phyloP scores from a whole-genome alignment of 2,329 filamentous ascomycete species.

The Hymenoscyphus occultus region DNA sequence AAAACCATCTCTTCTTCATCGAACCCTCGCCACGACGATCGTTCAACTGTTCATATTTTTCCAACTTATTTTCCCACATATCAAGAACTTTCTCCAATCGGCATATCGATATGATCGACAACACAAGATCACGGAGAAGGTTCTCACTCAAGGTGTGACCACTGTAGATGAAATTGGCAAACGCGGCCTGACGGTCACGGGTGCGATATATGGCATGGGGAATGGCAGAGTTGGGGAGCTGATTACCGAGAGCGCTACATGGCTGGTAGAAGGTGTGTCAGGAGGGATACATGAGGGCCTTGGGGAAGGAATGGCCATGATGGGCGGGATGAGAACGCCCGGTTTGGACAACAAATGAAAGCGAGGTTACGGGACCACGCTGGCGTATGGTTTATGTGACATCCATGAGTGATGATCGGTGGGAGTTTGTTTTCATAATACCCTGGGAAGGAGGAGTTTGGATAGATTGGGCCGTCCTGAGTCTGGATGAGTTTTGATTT shows the following conservation, averaged over 20 bases:
- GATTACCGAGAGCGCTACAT: constrained; percentile 54
- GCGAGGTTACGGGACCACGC: constrained; percentile 1
- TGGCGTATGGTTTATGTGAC: neutral
- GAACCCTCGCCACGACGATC: constrained; percentile 53
- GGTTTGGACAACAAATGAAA: constrained; percentile 13
- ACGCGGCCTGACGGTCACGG: constrained; percentile 49
- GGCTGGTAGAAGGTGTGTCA: constrained; percentile 61
- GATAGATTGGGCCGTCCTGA: constrained; percentile 5
- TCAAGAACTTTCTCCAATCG: constrained; percentile 51
- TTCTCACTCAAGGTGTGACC: constrained; percentile 51
- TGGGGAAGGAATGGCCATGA: constrained; percentile 49
- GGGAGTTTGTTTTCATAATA: neutral
- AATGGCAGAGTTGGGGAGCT: constrained; percentile 62
- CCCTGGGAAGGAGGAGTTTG: constrained; percentile 2
- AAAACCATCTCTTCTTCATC: constrained; percentile 54
- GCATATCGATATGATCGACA: constrained; percentile 63
- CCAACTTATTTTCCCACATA: constrained; percentile 60
- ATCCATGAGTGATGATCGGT: constrained; percentile 4
- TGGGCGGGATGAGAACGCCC: constrained; percentile 36
- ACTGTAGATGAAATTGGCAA: constrained; percentile 53
- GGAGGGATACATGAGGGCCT: constrained; percentile 66
- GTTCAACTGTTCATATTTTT: constrained; percentile 57
- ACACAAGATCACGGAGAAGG: constrained; percentile 60
- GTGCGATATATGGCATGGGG: constrained; percentile 56
- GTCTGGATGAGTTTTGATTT: neutral